Evolutionary conservation across 495 filamentous ascomycete species (phyloP).

Genomic region (Hypoxylon crocopeplum): DNA sequence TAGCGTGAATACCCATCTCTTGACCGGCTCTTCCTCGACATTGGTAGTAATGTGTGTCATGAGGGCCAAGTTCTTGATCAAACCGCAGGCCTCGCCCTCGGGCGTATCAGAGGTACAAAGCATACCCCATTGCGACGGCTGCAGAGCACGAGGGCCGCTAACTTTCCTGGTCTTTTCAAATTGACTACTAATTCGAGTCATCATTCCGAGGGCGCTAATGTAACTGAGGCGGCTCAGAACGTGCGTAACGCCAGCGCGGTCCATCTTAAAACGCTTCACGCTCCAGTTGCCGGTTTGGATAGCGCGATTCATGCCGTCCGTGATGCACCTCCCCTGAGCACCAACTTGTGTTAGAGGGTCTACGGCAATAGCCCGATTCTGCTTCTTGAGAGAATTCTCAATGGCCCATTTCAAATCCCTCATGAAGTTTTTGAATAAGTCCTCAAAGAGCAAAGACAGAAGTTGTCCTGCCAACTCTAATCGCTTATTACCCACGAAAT

Average conservation of each 20-base stretch:
- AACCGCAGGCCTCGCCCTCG: constrained; percentile 96
- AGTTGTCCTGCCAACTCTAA: constrained; percentile 94
- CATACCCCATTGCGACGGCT: constrained; percentile 98
- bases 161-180: constrained; percentile 99
- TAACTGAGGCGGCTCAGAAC: constrained; percentile 95
- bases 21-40: constrained; percentile 87
- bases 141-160: constrained; percentile 89
- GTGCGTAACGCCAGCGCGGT: constrained; percentile 94
- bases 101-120: constrained; percentile 96
- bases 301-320: constrained; percentile 86
- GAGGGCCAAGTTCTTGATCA: constrained; percentile 97
- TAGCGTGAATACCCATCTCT: constrained; percentile 80
- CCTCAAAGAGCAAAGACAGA: constrained; percentile 93
- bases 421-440: constrained; percentile 94
- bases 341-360: constrained; percentile 81
- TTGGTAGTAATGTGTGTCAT: constrained; percentile 99
- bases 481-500: constrained; percentile 98
- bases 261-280: constrained; percentile 97
- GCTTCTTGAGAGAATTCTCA: constrained; percentile 91
- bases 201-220: constrained; percentile 98
- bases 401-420: constrained; percentile 86
- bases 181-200: constrained; percentile 98
- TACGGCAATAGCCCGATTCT: constrained; percentile 81
- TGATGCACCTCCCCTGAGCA: constrained; percentile 81
- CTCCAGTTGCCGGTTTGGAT: constrained; percentile 98